These are phyloP conservation scores for Stygiomarasmius scandens DNA, from an alignment of 1,284 basidiomycete species.

Conservation along the genomic window DNA sequence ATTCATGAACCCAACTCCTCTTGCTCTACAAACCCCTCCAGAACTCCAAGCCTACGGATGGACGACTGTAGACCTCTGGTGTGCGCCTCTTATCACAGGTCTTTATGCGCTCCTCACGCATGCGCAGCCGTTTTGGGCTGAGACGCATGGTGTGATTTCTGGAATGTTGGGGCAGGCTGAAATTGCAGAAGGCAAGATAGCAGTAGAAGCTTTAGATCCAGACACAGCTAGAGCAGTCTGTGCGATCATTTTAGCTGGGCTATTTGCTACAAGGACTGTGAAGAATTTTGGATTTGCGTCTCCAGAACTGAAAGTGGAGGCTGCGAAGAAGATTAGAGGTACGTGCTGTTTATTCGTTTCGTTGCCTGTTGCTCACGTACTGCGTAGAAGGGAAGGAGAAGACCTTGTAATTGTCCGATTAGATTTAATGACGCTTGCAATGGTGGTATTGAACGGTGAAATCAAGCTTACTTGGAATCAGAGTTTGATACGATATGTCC, in stretches of 20 bases:
- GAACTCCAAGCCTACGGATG: conserved; percentile 75
- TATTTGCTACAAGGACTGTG: conserved; percentile 60
- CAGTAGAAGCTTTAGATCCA: conserved; percentile 51
- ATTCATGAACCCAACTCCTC: conserved; percentile 65
- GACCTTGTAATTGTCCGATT: too few relatives aligned
- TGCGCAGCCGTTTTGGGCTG: conserved; percentile 76
- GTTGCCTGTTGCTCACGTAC: too few relatives aligned
- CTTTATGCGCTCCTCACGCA: conserved; percentile 77
- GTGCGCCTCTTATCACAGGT: conserved; percentile 68
- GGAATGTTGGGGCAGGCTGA: conserved; percentile 42
- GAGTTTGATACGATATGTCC: too few relatives aligned
- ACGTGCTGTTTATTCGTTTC: too few relatives aligned
- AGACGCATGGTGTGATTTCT: conserved; percentile 51
- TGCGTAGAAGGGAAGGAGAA: too few relatives aligned
- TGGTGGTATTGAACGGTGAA: too few relatives aligned
- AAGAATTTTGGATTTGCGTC: too few relatives aligned
- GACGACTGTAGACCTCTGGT: conserved; percentile 76
- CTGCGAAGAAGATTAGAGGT: too few relatives aligned
- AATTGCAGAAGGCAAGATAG: conserved; percentile 30
- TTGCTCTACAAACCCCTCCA: conserved; percentile 65
- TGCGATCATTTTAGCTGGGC: conserved; percentile 55
- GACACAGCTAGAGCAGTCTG: conserved; percentile 70
- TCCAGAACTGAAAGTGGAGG: too few relatives aligned
- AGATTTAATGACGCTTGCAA: too few relatives aligned
- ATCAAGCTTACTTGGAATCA: too few relatives aligned